Evolutionary conservation across 495 filamentous ascomycete genomes (phyloP).

Genomic region (Collariella sp.): DNA sequence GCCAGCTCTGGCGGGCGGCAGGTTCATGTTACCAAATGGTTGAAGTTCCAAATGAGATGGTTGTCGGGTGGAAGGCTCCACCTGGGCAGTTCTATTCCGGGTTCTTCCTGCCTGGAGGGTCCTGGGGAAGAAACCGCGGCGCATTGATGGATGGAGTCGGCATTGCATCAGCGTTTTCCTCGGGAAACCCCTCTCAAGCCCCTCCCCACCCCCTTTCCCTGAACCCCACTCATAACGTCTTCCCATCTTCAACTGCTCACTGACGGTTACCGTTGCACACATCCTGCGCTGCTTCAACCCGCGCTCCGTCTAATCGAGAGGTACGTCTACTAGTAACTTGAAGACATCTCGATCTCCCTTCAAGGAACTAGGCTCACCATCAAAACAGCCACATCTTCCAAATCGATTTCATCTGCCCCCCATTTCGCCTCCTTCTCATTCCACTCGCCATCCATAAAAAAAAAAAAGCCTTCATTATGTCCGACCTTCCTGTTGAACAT

Average conservation of each 20-base stretch:
- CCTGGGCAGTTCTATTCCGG: background rate
- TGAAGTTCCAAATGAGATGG: background rate
- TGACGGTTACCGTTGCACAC: background rate
- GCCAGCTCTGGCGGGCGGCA: too few relatives aligned
- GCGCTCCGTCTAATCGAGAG: background rate
- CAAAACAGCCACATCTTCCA: background rate
- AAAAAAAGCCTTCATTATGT: too few relatives aligned
- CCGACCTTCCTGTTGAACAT: too few relatives aligned
- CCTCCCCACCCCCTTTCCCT: background rate
- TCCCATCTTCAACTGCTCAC: background rate
- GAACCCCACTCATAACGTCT: background rate
- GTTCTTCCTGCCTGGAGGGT: background rate
- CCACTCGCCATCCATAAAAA: too few relatives aligned
- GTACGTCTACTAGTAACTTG: background rate
- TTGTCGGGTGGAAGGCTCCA: too few relatives aligned
- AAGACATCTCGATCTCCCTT: too few relatives aligned
- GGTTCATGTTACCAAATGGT: background rate
- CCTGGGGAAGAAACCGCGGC: background rate
- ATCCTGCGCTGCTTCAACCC: background rate
- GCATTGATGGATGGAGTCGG: background rate
- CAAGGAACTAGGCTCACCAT: background rate
- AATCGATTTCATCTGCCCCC: background rate
- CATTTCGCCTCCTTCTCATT: background rate
- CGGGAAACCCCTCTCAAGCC: conserved; percentile 1
- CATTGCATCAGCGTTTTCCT: background rate